Conservation (phyloP, 305 asterid genomes). For the Galium porrigens region DNA sequence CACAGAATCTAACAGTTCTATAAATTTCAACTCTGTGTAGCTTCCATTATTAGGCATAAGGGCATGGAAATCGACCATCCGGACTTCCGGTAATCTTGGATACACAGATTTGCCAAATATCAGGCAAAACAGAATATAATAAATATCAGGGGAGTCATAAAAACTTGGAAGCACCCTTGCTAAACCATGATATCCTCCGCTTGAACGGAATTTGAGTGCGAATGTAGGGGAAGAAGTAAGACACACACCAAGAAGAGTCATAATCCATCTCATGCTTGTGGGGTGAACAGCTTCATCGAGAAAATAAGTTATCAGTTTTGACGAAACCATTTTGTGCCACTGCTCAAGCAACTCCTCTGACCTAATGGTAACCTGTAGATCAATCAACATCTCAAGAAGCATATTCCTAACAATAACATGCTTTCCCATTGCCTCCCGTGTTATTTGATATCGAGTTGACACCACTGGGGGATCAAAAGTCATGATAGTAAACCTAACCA, state of each 20-base stretch:
- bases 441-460: slow-evolving; percentile 44
- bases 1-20: slow-evolving; percentile 78
- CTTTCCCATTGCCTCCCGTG: slow-evolving; percentile 90
- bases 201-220: slow-evolving; percentile 79
- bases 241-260: slow-evolving; percentile 96
- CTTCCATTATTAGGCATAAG: slow-evolving; percentile 84
- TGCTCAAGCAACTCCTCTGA: slow-evolving; percentile 97
- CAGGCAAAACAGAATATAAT: slow-evolving; percentile 87
- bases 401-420: slow-evolving; percentile 95
- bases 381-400: slow-evolving; percentile 98
- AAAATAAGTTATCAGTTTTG: slow-evolving; percentile 75
- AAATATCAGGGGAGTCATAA: slow-evolving; percentile 95
- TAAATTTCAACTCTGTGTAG: slow-evolving; percentile 63
- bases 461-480: slow-evolving; percentile 94
- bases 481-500: slow-evolving; percentile 92
- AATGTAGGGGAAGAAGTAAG: slow-evolving; percentile 92
- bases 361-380: slow-evolving; percentile 86
- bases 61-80: slow-evolving; percentile 94
- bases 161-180: slow-evolving; percentile 89
- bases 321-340: slow-evolving; percentile 97
- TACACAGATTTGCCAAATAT: slow-evolving; percentile 93
- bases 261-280: slow-evolving; percentile 99
- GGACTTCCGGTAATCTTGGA: slow-evolving; percentile 98
- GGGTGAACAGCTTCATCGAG: slow-evolving; percentile 99
- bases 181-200: slow-evolving; percentile 98